These are phyloP conservation scores for Cladorrhinum sp. DNA, from an alignment of 2,329 filamentous ascomycete species.

Conservation along the genomic window DNA sequence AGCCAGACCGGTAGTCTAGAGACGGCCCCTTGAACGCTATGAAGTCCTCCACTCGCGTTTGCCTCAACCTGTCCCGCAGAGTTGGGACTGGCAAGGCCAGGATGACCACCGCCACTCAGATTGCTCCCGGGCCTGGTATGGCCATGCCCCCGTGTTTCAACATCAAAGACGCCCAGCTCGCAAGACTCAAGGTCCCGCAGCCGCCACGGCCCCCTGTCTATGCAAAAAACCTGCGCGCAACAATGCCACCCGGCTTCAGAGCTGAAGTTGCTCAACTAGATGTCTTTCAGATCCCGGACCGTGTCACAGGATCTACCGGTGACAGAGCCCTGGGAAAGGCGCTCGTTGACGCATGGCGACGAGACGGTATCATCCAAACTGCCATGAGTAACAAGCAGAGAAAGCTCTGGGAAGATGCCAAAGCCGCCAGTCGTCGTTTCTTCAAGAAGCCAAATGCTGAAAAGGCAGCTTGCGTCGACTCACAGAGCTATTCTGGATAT, in stretches of 20 bases:
- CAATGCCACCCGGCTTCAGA: slow-evolving; percentile 32
- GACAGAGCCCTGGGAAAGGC: slow-evolving; percentile 39
- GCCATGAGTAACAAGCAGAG: slow-evolving; percentile 37
- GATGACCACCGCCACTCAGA: slow-evolving; percentile 15
- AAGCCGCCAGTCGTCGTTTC: slow-evolving; percentile 38
- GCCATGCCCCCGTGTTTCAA: slow-evolving; percentile 22
- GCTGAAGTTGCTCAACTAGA: slow-evolving; percentile 34
- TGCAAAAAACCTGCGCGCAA: slow-evolving; percentile 9
- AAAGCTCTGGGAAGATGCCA: slow-evolving; percentile 36
- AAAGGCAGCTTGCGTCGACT: slow-evolving; percentile 44
- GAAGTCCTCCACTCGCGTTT: slow-evolving; percentile 8
- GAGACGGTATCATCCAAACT: slow-evolving; percentile 48
- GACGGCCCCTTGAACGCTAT: not conserved
- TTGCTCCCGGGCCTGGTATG: not conserved
- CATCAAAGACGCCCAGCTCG: slow-evolving; percentile 1
- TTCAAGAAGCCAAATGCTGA: slow-evolving; percentile 36
- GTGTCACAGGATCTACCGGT: slow-evolving; percentile 33
- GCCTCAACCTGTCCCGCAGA: slow-evolving; percentile 8
- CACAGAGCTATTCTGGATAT: slow-evolving; percentile 46
- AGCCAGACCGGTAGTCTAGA: not conserved
- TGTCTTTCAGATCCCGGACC: slow-evolving; percentile 42
- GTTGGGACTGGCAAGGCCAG: slow-evolving; percentile 9
- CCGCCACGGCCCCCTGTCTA: not conserved
- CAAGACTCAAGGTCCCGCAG: not conserved
- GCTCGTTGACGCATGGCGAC: slow-evolving; percentile 42